phyloP scores from a whole-genome alignment of 2,329 filamentous ascomycete genomes.

The Immersiporthe knoxdaviesiana region DNA sequence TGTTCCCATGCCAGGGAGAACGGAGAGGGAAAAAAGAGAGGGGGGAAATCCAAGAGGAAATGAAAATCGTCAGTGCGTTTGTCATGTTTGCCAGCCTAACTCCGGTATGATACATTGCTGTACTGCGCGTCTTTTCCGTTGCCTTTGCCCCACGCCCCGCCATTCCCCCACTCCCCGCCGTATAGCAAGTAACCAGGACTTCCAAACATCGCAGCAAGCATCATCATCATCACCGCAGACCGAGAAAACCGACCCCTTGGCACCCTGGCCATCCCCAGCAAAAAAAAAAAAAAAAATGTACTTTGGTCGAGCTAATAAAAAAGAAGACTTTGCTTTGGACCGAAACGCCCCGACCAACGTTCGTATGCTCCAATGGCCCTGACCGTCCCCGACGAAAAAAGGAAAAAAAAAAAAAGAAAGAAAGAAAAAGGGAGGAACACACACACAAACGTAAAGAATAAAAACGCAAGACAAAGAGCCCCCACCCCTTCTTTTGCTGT shows the following conservation, averaged over 20 bases:
- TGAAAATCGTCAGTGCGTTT: background rate
- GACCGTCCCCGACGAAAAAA: slow-evolving; percentile 5
- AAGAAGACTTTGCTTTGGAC: slow-evolving; percentile 15
- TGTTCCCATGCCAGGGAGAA: too few relatives aligned
- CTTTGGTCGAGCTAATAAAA: slow-evolving; percentile 6
- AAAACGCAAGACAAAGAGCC: background rate
- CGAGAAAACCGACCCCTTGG: slow-evolving; percentile 10
- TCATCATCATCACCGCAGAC: background rate
- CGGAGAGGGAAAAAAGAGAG: too few relatives aligned
- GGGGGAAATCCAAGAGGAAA: background rate
- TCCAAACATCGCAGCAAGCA: background rate
- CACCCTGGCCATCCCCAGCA: background rate
- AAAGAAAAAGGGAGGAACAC: background rate
- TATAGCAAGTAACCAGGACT: slow-evolving; percentile 1
- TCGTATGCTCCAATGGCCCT: slow-evolving; percentile 24
- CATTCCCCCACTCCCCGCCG: background rate
- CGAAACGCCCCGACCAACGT: slow-evolving; percentile 23
- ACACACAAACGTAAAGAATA: background rate
- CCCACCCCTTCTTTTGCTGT: slow-evolving; percentile 4
- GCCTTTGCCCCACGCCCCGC: slow-evolving; percentile 18
- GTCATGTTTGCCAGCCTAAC: background rate
- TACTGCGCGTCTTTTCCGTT: slow-evolving; percentile 27
- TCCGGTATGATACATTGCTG: slow-evolving; percentile 28
- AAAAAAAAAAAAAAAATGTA: background rate
- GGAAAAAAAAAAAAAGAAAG: background rate